Evolutionary conservation across 2,329 filamentous ascomycete species (phyloP), one percentile per base, ranked within the genome.

Genomic region (Neofusicoccum umdonicola): DNA sequence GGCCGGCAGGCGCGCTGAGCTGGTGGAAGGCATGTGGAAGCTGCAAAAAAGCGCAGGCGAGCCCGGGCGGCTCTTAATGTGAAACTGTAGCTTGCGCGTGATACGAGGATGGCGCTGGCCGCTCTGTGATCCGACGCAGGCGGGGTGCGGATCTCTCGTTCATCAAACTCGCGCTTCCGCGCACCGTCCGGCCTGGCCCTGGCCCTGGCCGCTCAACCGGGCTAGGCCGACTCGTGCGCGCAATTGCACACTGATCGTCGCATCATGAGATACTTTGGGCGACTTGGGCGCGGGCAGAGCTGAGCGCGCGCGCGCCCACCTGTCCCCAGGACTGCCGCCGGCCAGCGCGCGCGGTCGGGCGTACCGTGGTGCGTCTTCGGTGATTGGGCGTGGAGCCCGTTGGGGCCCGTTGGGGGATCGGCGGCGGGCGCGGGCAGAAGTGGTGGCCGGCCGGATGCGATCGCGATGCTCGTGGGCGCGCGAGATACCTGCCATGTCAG

Each of bases 281-380:
- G 56, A 22, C 41, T 27, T 45, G 56, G 56, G 41, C 56, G 56
- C 56, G 56, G 56, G 56, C 56, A 37, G 56, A 60, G 56, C 56
- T 60, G 56, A 60, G 56, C 56, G 41, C 56, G 56, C 42, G 19
- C 31, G 37, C 37, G 27, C 37, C 37, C 37, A 12, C 37, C 3
- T 39, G 37, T 22, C 39, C 22, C 39, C 52, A 44, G 41, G 15
- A 58, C 27, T 42, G 27, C 27, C 39, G 22, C 54, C 54, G 54
- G 50, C 35, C 50, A 56, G 56, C 42, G 56, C 56, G n/a, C 27
- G 42, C 56, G 27, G 42, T 60, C 56, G 56, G 56, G 56, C 56
- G 56, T 60, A 60, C 56, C 56, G 56, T 60, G 56, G 56, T 47
- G 56, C 37, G 58, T 51, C 47, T 62, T 62, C 58, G 58, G 58